phyloP scores from a whole-genome alignment of 1,284 basidiomycete species.

The Rhizopogon hawkerae region DNA sequence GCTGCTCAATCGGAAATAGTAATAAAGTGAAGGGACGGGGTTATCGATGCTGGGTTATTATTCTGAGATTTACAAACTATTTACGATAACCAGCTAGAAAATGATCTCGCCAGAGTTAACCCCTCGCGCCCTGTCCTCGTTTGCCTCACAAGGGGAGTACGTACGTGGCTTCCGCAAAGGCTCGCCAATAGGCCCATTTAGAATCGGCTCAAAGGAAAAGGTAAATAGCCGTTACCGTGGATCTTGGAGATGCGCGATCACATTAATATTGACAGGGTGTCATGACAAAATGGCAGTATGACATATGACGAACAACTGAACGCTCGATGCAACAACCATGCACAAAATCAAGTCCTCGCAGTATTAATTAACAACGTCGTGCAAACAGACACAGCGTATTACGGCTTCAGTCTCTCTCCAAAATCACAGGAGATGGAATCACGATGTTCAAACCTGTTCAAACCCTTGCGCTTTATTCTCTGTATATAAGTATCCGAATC shows the following conservation, averaged over 20 bases:
- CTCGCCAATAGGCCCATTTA: not conserved
- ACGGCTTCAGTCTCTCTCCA: too few relatives aligned
- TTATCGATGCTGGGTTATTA: not conserved
- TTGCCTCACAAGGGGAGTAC: not conserved
- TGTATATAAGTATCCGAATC: too few relatives aligned
- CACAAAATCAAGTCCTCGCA: not conserved
- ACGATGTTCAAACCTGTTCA: not conserved
- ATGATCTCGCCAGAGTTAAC: too few relatives aligned
- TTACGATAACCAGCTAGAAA: not conserved
- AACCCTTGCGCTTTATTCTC: not conserved
- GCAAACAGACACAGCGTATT: not conserved
- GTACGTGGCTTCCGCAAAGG: constrained; percentile 1
- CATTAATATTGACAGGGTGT: constrained; percentile 3
- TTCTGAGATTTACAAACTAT: not conserved
- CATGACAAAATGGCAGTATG: constrained; percentile 1
- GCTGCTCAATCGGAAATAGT: not conserved
- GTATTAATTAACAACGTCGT: not conserved
- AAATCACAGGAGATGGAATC: too few relatives aligned
- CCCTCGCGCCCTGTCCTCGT: not conserved
- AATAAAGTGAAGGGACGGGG: not conserved
- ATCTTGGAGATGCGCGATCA: constrained; percentile 1
- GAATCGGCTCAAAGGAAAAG: not conserved
- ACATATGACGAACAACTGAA: not conserved
- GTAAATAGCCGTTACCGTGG: constrained; percentile 2
- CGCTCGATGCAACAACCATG: not conserved